Evolutionary conservation across 108 stramenopile species (phyloP), one percentile per base, ranked within the genome.

Genomic region (Cyclotella baltica): DNA sequence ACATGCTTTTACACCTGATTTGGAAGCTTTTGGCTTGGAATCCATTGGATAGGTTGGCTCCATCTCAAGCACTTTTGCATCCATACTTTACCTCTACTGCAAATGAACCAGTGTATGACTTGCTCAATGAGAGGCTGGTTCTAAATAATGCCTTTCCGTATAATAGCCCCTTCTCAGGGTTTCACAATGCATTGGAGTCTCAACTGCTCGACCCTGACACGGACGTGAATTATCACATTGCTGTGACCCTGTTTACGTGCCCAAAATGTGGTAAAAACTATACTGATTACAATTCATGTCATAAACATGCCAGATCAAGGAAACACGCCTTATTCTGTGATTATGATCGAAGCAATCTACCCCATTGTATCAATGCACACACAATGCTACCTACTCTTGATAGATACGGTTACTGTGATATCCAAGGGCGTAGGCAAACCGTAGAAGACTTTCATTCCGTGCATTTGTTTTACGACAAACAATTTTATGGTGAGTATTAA

Each of bases 371-470:
- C 58, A 94, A 90, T 83, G 87, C 97, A 0, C 95, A 96, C 75
- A 85, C 92, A 25, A 88, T 96, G 85, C 88, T 96, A 15, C 95
- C 97, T 27, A 84, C 86, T 33, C 94, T 94, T 47, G 73, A 89
- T 8, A 86, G 78, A 10, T 90, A 87, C 13, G 94, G 94, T 4
- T 93, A 92, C 69, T 96, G 92, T 58, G 94, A 96, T 64, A 83
- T 96, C 48, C 92, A 93, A 84, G 94, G 94, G 22, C 77, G 92
- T 31, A 67, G 91, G 59, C 69, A 65, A n/a, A 85, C 88, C 11
- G 94, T 97, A 34, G 96, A 98, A 86, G 98, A 98, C 70, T 96
- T 96, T 40, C 98, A 98, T 71, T 81, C 93, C 28, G 89, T 97
- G 23, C 88, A 94, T 37, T 77, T 94, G 43, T 67, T 83, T 27